phyloP scores from a whole-genome alignment of 2,329 filamentous ascomycete species.

The Penicillium freii region DNA sequence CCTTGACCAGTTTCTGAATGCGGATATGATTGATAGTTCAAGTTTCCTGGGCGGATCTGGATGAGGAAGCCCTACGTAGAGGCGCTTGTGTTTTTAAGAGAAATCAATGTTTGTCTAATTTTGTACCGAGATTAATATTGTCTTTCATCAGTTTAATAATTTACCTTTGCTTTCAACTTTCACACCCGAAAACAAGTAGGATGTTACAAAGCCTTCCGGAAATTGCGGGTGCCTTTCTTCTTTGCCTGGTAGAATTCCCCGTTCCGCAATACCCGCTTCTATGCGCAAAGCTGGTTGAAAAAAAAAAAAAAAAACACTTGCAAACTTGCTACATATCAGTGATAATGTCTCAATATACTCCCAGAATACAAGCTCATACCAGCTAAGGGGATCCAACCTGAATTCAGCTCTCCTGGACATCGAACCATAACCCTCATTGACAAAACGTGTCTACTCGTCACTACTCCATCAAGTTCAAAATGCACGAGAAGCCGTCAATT shows the following conservation, averaged over 20 bases:
- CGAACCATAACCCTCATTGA: background rate
- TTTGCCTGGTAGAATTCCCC: too few species aligned
- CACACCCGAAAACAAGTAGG: background rate
- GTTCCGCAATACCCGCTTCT: conserved; percentile 7
- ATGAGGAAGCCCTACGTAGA: background rate
- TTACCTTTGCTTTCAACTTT: background rate
- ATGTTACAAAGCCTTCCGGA: background rate
- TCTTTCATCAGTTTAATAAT: background rate
- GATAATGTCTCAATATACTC: background rate
- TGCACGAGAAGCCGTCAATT: conserved; percentile 15
- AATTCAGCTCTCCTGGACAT: background rate
- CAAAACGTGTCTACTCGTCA: background rate
- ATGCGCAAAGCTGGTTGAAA: background rate
- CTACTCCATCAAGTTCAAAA: background rate
- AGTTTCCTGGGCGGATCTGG: conserved; percentile 7
- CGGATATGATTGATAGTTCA: conserved; percentile 25
- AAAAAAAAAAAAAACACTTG: background rate
- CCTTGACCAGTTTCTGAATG: conserved; percentile 41
- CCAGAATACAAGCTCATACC: background rate
- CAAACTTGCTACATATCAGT: background rate
- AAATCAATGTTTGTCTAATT: too few species aligned
- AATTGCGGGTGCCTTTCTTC: background rate
- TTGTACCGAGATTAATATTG: background rate
- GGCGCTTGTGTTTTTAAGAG: background rate
- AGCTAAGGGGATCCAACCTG: too few species aligned